Base-by-base conservation (phyloP, 73 alveolate genomes). In the Paramecium primaurelia region DNA sequence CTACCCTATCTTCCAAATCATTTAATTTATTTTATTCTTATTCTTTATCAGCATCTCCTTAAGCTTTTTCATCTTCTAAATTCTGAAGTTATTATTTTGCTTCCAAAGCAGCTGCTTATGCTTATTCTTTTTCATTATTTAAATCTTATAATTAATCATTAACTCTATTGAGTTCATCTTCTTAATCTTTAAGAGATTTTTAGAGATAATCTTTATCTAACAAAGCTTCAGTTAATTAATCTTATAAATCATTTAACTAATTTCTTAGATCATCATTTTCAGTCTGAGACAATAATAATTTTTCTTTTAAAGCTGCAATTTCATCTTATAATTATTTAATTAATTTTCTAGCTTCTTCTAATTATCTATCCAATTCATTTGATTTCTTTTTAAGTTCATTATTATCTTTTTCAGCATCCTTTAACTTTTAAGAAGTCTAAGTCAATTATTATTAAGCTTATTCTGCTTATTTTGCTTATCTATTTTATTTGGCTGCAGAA, bases 241-340 rank as follows among this genome's bases (percentile, higher is more conserved):
- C 75, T 6, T 80, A 25, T 16, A 45, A 26, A 12, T 80, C 91
- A 11, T 47, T 42, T 8, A 80, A 44, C 45, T 80, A 14, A 80
- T 80, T 49, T 47, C 58, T 80, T 4, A 49, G 51, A 80, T 80
- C 91, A 16, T 80, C 71, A 42, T 45, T 45, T 80, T 80, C 91
- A 45, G 47, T 42, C 16, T 45, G 26, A n/a, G 91, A 58, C 38
- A 80, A 49, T 20, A 80, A 26, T 49, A 80, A 20, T 47, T 80
- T 80, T 47, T 80, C 91, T 28, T 80, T 80, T 80, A 49, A 42
- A 1, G 71, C 91, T 4, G 47, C 44, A 22, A 80, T 11, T 20
- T 80, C 91, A 80, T 80, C 91, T 32, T 25, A 14, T 80, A 80
- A 80, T 80, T 38, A 80, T 80, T 80, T 45, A n/a, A 44, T 80